A percentile compares a stretch with the other conserved stretches of the same genome.
Evolutionary conservation across 495 filamentous ascomycete genomes (phyloP).

Genomic region (Cercophora newfieldiana): DNA sequence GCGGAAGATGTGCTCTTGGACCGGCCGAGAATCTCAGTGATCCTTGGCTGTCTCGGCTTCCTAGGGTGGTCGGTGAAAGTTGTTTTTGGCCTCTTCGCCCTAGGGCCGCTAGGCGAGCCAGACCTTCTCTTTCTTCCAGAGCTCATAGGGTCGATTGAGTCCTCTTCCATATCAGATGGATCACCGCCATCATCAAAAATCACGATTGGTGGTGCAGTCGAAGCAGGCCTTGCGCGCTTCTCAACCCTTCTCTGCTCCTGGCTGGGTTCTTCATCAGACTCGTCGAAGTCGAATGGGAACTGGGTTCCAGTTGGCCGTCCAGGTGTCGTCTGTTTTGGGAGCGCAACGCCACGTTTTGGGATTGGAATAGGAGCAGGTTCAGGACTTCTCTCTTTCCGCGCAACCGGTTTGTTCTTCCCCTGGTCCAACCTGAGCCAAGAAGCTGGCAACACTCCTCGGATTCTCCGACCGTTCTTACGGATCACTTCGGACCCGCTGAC

Average conservation of each 20-base stretch:
- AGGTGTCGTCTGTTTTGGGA: slow-evolving; percentile 33
- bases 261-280: slow-evolving; percentile 31
- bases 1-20: slow-evolving; percentile 27
- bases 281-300: slow-evolving; percentile 51
- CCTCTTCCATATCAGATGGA: slow-evolving; percentile 51
- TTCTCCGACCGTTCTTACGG: slow-evolving; percentile 51
- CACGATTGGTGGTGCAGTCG: slow-evolving; percentile 8
- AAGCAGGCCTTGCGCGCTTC: background rate
- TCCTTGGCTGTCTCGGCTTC: slow-evolving; percentile 43
- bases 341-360: slow-evolving; percentile 58
- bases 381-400: slow-evolving; percentile 38
- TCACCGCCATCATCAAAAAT: slow-evolving; percentile 34
- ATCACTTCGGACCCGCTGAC: slow-evolving; percentile 48
- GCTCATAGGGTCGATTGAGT: slow-evolving; percentile 56
- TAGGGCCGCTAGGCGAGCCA: slow-evolving; percentile 16
- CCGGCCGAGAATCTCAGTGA: slow-evolving; percentile 42
- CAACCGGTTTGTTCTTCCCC: slow-evolving; percentile 33
- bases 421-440: slow-evolving; percentile 82
- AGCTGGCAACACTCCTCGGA: slow-evolving; percentile 80
- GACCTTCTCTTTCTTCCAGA: slow-evolving; percentile 39
- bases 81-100: slow-evolving; percentile 31
- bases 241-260: background rate
- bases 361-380: slow-evolving; percentile 33
- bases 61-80: slow-evolving; percentile 28
- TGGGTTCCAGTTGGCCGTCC: slow-evolving; percentile 23